Evolutionary conservation across 495 filamentous ascomycete genomes (phyloP), one percentile per base, ranked within the genome.

Genomic region (Tetracladium setigerum): DNA sequence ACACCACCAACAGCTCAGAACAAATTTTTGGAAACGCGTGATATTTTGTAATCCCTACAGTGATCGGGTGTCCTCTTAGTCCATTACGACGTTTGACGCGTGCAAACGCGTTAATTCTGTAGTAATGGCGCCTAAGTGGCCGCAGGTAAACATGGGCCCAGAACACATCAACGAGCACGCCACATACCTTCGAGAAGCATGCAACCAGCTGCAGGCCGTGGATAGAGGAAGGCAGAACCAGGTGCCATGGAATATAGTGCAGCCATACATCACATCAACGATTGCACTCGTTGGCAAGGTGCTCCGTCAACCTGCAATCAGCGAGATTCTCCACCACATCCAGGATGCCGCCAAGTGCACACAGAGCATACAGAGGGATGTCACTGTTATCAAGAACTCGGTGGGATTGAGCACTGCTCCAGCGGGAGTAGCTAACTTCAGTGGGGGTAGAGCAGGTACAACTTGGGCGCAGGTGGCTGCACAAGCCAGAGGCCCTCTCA

Each of bases 111-210:
- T 44, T 33, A 5, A 33, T 31, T 33, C 27, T 7, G 41, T 44
- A 14, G 41, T 44, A 44, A 44, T 44, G 16, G 41, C 41, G 41
- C 41, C 41, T 31, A 44, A 33, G 16, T 44, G 27, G 41, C 30
- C 39, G 39, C 39, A 41, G 39, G 39, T 41, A 41, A 41, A 41
- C 18, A 41, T 22, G 19, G 15, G 39, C 18, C 39, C 39, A 41
- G 39, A 41, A 41, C 11, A 41, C 18, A 41, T 41, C 18, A 44
- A 44, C 30, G 16, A 44, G 44, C 31, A 34, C 31, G 31, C 33
- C 44, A 46, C 44, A 17, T 46, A 46, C 44, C 44, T 46, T 22
- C 36, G 44, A 46, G 44, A 46, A 46, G 44, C 18, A 46, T 46
- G 44, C 24, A 46, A 46, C 34, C 15, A 46, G n/a, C 30, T 46